Percentiles rank a stretch among this genome's conserved stretches.
Evolutionary conservation across 208 protist species (phyloP).

Genomic region (Trichomonas gallinae): DNA sequence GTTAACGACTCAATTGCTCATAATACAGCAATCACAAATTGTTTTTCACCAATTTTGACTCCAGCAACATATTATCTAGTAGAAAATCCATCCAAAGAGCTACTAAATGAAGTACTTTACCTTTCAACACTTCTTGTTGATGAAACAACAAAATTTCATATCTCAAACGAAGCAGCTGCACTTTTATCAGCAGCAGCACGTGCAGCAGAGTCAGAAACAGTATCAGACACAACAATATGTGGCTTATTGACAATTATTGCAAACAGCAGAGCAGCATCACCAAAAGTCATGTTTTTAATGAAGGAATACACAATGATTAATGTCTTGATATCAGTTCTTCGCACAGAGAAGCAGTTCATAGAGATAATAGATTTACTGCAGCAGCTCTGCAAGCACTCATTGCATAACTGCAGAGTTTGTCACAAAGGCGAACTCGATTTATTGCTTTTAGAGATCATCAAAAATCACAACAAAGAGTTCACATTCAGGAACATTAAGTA

Average conservation of each 20-base stretch:
- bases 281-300: neutral
- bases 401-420: neutral
- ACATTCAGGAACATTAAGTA: neutral
- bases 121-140: neutral
- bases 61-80: neutral
- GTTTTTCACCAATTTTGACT: neutral
- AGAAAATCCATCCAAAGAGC: neutral
- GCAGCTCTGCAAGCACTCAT: neutral
- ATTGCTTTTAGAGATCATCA: neutral
- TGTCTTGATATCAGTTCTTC: neutral
- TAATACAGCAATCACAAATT: neutral
- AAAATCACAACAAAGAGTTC: neutral
- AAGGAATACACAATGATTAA: neutral
- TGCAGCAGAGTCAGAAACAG: neutral
- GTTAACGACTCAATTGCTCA: neutral
- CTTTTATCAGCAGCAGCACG: neutral
- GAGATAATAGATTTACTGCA: neutral
- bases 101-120: neutral
- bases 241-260: neutral
- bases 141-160: neutral
- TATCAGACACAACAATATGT: neutral
- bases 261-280: neutral
- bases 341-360: neutral
- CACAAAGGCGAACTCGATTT: neutral
- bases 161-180: neutral